A percentile compares a stretch with the other conserved stretches of the same genome.
phyloP scores from a whole-genome alignment of 73 alveolate genomes.

The Symbiodinium pilosum region DNA sequence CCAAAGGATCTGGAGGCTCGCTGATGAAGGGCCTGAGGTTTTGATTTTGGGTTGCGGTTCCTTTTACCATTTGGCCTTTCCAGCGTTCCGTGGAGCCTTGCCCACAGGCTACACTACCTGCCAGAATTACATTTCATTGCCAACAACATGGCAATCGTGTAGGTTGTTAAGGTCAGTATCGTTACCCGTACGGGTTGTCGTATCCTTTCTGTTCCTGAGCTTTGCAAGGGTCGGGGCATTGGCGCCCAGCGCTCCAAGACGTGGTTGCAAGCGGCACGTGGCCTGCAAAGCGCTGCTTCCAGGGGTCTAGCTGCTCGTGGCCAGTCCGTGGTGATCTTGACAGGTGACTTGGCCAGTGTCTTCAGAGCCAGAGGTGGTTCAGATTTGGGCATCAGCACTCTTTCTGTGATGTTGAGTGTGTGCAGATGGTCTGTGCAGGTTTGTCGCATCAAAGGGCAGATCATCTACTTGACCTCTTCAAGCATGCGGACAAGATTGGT shows the following conservation, averaged over 20 bases:
- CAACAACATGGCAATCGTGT: too few species aligned
- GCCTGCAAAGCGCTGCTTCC: slow-evolving; percentile 13
- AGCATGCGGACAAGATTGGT: slow-evolving; percentile 47
- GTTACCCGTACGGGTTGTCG: too few species aligned
- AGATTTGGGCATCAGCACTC: too few species aligned
- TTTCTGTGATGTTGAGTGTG: too few species aligned
- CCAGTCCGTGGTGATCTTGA: slow-evolving; percentile 41
- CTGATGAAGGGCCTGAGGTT: neutral
- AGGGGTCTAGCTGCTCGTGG: neutral
- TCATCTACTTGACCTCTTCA: slow-evolving; percentile 47
- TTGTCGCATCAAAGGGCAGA: neutral
- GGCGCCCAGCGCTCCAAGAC: neutral
- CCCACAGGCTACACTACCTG: too few species aligned
- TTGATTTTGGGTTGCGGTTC: neutral
- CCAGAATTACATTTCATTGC: too few species aligned
- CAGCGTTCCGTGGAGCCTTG: neutral
- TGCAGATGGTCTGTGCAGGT: neutral
- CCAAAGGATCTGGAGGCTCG: slow-evolving; percentile 54
- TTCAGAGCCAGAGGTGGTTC: too few species aligned
- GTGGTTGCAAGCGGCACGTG: neutral
- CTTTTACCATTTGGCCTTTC: neutral
- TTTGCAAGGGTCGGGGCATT: too few species aligned
- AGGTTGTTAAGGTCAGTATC: neutral
- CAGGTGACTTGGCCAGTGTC: slow-evolving; percentile 21
- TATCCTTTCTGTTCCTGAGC: too few species aligned